phyloP scores from a whole-genome alignment of 1,284 basidiomycete species.

The Irpex lacteus region DNA sequence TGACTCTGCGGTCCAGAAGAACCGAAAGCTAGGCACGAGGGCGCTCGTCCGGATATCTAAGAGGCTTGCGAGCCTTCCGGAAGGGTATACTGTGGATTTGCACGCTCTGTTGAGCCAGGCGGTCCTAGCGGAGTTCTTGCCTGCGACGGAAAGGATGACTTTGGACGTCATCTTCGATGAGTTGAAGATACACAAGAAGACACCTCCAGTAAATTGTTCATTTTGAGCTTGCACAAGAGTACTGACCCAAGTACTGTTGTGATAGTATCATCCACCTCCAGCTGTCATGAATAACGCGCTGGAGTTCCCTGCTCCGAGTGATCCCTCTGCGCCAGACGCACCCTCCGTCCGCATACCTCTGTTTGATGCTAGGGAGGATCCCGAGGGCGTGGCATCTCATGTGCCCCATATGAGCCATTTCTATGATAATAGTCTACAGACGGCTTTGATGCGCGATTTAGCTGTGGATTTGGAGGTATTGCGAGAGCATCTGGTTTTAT shows the following conservation, averaged over 20 bases:
- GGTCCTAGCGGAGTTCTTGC: slow-evolving; percentile 60
- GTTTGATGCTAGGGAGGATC: slow-evolving; percentile 48
- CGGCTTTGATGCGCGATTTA: slow-evolving; percentile 60
- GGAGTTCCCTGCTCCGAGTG: slow-evolving; percentile 44
- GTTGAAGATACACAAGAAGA: slow-evolving; percentile 40
- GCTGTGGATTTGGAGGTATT: slow-evolving; percentile 59
- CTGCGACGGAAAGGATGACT: slow-evolving; percentile 53
- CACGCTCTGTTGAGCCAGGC: slow-evolving; percentile 44
- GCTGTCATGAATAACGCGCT: slow-evolving; percentile 36
- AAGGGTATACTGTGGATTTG: slow-evolving; percentile 37
- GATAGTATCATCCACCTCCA: slow-evolving; percentile 49
- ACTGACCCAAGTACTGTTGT: neutral
- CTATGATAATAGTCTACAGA: slow-evolving; percentile 66
- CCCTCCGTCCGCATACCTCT: slow-evolving; percentile 40
- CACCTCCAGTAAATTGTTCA: slow-evolving; percentile 36
- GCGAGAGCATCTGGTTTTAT: slow-evolving; percentile 57
- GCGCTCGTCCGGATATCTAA: slow-evolving; percentile 54
- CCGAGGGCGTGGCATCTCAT: slow-evolving; percentile 50
- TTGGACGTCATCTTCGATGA: slow-evolving; percentile 52
- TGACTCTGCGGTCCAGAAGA: slow-evolving; percentile 52
- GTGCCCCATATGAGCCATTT: slow-evolving; percentile 68
- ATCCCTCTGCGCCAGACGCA: slow-evolving; percentile 24
- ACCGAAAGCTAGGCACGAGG: slow-evolving; percentile 58
- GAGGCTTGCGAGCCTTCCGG: slow-evolving; percentile 42
- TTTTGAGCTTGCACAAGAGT: neutral